Conservation (phyloP, 345 rosid species). For the Theobroma cacao region DNA sequence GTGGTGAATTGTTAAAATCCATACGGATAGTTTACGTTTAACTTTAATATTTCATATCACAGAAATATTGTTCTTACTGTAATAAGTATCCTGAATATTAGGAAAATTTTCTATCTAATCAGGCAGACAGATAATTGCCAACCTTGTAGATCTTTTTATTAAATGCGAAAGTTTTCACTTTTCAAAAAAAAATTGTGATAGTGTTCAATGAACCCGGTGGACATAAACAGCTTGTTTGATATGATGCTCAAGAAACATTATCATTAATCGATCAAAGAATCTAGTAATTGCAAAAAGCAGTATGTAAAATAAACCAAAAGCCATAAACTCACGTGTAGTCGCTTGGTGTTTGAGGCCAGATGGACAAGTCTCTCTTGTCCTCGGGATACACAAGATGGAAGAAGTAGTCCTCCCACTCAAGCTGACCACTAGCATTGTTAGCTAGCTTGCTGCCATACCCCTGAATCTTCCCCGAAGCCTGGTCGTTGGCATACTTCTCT, state of each 20-base stretch:
- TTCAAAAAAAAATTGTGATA: too few species aligned
- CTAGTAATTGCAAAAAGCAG: background rate
- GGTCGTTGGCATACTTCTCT: conserved; percentile 86
- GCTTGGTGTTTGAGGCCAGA: conserved; percentile 79
- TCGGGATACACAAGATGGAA: conserved; percentile 82
- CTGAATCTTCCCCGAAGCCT: conserved; percentile 74
- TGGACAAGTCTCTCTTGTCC: conserved; percentile 69
- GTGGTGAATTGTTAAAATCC: background rate
- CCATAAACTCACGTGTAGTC: conserved; percentile 66
- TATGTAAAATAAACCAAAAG: background rate
- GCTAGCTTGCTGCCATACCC: conserved; percentile 97
- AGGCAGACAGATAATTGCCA: background rate
- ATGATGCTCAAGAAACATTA: too few species aligned
- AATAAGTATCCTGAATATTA: too few species aligned
- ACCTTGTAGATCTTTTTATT: background rate
- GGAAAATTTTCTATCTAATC: background rate
- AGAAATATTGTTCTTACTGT: too few species aligned
- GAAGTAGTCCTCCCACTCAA: conserved; percentile 97
- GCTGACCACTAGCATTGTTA: conserved; percentile 79
- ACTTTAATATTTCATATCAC: too few species aligned
- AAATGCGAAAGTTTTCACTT: background rate
- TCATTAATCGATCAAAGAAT: background rate
- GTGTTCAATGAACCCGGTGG: background rate
- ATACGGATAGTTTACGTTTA: too few species aligned
- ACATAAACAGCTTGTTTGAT: too few species aligned